Evolutionary conservation across 371 early-diverging fungal species (phyloP).

Genomic region (Mortierella sp.): DNA sequence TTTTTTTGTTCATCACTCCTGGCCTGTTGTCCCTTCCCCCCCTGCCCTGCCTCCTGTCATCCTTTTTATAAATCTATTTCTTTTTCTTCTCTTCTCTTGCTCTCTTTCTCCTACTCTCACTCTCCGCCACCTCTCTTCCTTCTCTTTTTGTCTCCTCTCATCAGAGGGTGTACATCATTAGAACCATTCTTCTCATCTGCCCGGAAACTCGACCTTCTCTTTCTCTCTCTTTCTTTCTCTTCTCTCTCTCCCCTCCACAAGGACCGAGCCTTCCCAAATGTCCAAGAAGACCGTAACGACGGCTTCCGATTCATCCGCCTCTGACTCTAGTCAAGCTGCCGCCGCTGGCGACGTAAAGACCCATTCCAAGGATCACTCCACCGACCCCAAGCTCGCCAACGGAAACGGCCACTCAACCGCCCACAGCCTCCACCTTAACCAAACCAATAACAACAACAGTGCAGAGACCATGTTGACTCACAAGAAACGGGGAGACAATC

Average conservation of each 20-base stretch:
- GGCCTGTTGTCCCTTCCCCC: background rate
- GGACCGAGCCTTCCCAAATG: conserved; percentile 8
- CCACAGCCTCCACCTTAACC: conserved; percentile 3
- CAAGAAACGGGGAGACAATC: conserved; percentile 34
- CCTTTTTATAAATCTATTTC: background rate
- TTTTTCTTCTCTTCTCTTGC: background rate
- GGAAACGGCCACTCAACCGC: conserved; percentile 33
- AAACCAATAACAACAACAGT: conserved; percentile 6
- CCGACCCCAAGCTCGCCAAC: conserved; percentile 2
- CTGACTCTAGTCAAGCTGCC: background rate
- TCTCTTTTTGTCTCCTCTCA: background rate
- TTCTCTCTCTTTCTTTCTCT: background rate
- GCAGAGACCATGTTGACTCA: conserved; percentile 25
- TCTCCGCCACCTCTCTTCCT: background rate
- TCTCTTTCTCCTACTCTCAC: background rate
- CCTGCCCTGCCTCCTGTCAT: background rate
- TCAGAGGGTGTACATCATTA: background rate
- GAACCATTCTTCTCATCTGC: background rate
- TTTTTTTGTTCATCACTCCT: background rate
- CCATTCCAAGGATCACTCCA: conserved; percentile 3
- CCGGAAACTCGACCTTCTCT: background rate
- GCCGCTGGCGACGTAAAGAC: conserved; percentile 14
- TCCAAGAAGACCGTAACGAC: conserved; percentile 36
- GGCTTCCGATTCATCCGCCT: conserved; percentile 18
- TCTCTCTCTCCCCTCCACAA: background rate